A percentile compares a stretch with the other conserved stretches of the same genome.
These are phyloP conservation scores for Grifola frondosa DNA, from an alignment of 1,284 basidiomycete species.

Conservation along the genomic window DNA sequence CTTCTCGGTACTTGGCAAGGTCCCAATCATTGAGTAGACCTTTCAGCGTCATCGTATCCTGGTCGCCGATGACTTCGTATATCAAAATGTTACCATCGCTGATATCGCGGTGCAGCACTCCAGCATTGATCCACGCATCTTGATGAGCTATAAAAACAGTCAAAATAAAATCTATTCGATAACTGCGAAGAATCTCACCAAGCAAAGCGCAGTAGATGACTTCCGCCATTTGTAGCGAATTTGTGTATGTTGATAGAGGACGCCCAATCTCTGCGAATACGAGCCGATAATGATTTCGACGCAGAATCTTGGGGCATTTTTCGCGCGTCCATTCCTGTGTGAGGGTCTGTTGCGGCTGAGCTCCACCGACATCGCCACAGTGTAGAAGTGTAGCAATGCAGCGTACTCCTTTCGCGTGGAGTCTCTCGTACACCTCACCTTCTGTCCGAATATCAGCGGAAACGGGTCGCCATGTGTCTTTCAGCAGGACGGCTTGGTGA, in stretches of 20 bases:
- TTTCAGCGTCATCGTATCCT: not conserved
- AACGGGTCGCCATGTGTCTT: slow-evolving; percentile 2
- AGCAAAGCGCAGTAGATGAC: slow-evolving; percentile 2
- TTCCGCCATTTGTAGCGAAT: not conserved
- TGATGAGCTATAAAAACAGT: slow-evolving; percentile 1
- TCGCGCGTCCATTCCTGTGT: too few relatives aligned
- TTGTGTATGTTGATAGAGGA: slow-evolving; percentile 2
- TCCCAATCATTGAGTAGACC: slow-evolving; percentile 21
- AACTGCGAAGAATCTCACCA: slow-evolving; percentile 2
- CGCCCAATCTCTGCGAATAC: slow-evolving; percentile 8
- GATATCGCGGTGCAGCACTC: slow-evolving; percentile 4
- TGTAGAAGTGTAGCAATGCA: not conserved
- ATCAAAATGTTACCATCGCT: slow-evolving; percentile 6
- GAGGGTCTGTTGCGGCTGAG: too few relatives aligned
- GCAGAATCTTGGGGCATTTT: too few relatives aligned
- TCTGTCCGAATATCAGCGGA: not conserved
- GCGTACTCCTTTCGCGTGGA: not conserved
- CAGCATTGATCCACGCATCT: not conserved
- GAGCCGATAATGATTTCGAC: too few relatives aligned
- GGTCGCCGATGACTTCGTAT: not conserved
- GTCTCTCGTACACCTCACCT: not conserved
- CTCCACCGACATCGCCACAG: not conserved
- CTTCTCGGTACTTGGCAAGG: slow-evolving; percentile 6
- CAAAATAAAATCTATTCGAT: not conserved
- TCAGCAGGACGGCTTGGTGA: not conserved